These are phyloP conservation scores for Boletus coccyginus DNA, from an alignment of 768 basidiomycete species.

Conservation along the genomic window DNA sequence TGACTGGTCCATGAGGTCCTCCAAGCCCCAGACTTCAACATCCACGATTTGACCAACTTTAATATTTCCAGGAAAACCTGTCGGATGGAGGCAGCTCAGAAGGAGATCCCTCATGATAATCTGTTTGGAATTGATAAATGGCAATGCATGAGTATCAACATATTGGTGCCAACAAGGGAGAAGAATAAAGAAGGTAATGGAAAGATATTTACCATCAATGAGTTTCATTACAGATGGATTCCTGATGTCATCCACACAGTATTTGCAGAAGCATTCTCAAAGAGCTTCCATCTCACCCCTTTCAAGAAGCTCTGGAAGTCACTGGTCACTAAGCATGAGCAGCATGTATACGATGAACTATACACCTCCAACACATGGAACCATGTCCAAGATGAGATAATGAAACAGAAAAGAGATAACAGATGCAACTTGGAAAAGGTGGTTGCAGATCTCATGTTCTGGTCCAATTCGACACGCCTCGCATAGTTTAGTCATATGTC, in stretches of 20 bases:
- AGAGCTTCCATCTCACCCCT: conserved; percentile 21
- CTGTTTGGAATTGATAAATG: background rate
- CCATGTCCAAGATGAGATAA: conserved; percentile 14
- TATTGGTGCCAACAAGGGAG: background rate
- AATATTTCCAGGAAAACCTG: background rate
- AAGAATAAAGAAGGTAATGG: background rate
- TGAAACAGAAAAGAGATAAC: conserved; percentile 4
- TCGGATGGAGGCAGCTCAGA: background rate
- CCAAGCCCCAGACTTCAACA: background rate
- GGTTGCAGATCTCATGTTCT: background rate
- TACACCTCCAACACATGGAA: background rate
- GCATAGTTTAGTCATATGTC: conserved; percentile 9
- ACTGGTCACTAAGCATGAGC: background rate
- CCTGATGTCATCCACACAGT: conserved; percentile 7
- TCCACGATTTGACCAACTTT: background rate
- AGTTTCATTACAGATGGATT: conserved; percentile 15
- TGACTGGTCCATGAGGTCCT: background rate
- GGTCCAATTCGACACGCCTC: conserved; percentile 6
- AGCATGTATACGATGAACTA: background rate
- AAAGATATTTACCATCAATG: background rate
- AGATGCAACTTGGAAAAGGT: conserved; percentile 13
- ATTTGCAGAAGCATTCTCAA: background rate
- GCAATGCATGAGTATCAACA: background rate
- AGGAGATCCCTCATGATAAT: background rate
- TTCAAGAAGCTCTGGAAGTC: conserved; percentile 14